These are phyloP conservation scores for Colletotrichum tropicale DNA, from an alignment of 2,329 filamentous ascomycete genomes.

Conservation along the genomic window DNA sequence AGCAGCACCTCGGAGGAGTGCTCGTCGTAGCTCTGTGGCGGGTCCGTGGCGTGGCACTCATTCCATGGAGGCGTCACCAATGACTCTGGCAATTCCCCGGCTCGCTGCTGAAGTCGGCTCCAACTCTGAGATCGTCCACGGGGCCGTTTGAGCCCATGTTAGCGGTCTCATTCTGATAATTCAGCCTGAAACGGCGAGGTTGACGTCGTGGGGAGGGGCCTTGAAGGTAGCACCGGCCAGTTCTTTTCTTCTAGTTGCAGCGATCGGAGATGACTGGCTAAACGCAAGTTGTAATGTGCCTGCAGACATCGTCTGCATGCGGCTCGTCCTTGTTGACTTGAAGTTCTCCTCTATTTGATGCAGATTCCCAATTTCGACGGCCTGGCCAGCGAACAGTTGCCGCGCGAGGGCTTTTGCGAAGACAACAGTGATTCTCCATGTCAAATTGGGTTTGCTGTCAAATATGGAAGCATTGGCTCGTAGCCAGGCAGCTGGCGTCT, in stretches of 20 bases:
- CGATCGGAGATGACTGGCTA: neutral
- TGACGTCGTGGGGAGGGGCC: neutral
- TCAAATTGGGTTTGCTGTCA: neutral
- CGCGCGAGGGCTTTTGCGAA: neutral
- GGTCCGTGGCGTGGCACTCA: neutral
- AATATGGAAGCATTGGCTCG: too few relatives aligned
- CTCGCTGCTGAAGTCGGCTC: neutral
- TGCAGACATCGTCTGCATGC: rapidly evolving
- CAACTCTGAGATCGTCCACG: neutral
- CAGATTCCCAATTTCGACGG: neutral
- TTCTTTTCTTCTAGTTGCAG: neutral
- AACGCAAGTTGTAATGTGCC: neutral
- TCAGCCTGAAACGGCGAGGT: neutral
- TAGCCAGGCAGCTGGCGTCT: too few relatives aligned
- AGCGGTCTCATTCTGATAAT: neutral
- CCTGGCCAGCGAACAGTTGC: neutral
- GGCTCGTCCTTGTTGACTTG: neutral
- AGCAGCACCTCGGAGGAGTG: too few relatives aligned
- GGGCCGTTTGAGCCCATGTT: neutral
- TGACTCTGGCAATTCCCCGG: neutral
- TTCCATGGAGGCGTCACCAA: neutral
- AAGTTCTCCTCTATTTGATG: neutral
- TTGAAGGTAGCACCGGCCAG: too few relatives aligned
- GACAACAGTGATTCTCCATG: neutral
- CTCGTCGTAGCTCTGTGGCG: too few relatives aligned